A percentile compares a stretch with the other conserved stretches of the same genome.
Conservation (phyloP, 805 yeast species). For the Candida peoriensis region DNA sequence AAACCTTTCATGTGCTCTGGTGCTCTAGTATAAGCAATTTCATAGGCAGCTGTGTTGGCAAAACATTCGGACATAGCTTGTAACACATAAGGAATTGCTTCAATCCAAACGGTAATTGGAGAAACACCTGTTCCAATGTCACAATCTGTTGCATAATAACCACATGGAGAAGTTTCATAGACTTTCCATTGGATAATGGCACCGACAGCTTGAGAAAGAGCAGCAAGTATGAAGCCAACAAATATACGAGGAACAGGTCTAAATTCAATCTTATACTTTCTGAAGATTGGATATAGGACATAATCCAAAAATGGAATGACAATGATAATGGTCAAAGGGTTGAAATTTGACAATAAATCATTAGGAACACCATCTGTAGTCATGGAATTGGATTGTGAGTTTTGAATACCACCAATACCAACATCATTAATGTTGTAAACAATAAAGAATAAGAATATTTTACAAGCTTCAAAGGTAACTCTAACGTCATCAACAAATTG, state of each 20-base stretch:
- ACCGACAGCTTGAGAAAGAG: constrained; percentile 27
- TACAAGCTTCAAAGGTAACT: constrained; percentile 64
- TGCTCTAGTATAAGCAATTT: constrained; percentile 81
- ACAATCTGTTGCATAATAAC: constrained; percentile 55
- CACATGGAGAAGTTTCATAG: constrained; percentile 71
- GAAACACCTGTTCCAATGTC: constrained; percentile 25
- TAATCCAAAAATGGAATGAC: constrained; percentile 70
- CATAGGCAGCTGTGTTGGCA: constrained; percentile 77
- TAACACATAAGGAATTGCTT: constrained; percentile 60
- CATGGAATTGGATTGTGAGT: constrained; percentile 63
- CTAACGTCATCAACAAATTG: constrained; percentile 68
- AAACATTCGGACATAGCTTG: constrained; percentile 74
- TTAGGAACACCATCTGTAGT: constrained; percentile 74
- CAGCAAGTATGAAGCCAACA: constrained; percentile 62
- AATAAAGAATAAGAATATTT: constrained; percentile 66
- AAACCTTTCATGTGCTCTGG: constrained; percentile 49
- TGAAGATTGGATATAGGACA: constrained; percentile 48
- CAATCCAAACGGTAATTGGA: constrained; percentile 61
- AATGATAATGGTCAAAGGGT: constrained; percentile 71
- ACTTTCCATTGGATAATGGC: constrained; percentile 70
- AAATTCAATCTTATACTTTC: constrained; percentile 45
- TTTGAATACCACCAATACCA: constrained; percentile 44
- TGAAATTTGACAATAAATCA: constrained; percentile 71
- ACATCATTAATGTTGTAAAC: constrained; percentile 71
- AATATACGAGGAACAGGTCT: constrained; percentile 69